Conservation (phyloP, 192 early-diverging fungal genomes). For the Phlyctochytrium arcticum region DNA sequence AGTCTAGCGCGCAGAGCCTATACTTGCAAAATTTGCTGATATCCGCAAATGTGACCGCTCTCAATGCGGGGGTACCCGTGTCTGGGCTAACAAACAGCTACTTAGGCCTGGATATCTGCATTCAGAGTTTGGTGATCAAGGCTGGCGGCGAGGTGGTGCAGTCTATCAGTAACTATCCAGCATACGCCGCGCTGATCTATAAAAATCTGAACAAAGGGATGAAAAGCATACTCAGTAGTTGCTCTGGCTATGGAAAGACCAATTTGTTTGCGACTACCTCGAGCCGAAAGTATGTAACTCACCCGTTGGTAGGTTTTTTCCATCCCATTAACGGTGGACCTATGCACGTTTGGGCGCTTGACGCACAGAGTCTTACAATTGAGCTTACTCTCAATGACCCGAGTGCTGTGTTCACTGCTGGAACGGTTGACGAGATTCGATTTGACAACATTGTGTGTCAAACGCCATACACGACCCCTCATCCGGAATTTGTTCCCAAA, state of each 20-base stretch:
- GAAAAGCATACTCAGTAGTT: not conserved
- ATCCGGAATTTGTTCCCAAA: not conserved
- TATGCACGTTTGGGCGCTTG: not conserved
- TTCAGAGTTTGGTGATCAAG: not conserved
- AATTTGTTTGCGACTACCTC: not conserved
- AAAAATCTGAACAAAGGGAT: not conserved
- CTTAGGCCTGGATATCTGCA: not conserved
- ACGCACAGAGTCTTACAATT: not conserved
- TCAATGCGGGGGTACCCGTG: not conserved
- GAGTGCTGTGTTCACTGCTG: not conserved
- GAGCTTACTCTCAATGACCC: not conserved
- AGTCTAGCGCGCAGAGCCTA: not conserved
- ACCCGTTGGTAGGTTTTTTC: slow-evolving; percentile 3
- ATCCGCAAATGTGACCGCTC: no score
- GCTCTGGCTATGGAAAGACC: slow-evolving; percentile 4
- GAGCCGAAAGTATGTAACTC: not conserved
- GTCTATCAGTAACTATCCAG: not conserved
- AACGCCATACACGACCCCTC: not conserved
- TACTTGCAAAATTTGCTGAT: no score
- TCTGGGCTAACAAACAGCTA: not conserved
- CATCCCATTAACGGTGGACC: not conserved
- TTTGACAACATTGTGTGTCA: not conserved
- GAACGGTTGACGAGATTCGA: not conserved
- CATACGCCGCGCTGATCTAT: not conserved
- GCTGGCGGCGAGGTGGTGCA: slow-evolving; percentile 1